phyloP scores from a whole-genome alignment of 2,329 filamentous ascomycete genomes.

The Penicillium concentricum region DNA sequence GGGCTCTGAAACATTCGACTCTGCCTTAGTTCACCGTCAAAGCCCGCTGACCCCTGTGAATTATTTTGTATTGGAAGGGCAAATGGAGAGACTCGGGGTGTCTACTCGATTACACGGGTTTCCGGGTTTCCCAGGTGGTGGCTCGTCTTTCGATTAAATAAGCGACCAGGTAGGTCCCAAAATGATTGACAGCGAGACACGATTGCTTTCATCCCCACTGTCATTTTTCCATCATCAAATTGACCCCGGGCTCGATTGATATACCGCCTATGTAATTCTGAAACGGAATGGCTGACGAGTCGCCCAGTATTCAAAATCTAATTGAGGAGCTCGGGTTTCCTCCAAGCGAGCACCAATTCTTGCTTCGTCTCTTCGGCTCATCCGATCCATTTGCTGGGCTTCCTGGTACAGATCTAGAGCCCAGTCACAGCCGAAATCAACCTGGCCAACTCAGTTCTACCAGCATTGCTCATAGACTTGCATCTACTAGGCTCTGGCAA shows the following conservation, averaged over 20 bases:
- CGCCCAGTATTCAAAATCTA: background rate
- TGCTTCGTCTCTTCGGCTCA: background rate
- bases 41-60: no score
- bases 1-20: background rate
- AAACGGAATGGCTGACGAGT: background rate
- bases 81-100: background rate
- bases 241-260: background rate
- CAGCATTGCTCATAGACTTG: background rate
- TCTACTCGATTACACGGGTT: background rate
- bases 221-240: background rate
- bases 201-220: background rate
- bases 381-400: conserved; percentile 1
- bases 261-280: background rate
- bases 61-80: background rate
- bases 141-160: background rate
- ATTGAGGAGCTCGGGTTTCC: conserved; percentile 1
- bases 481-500: background rate
- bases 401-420: background rate
- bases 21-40: background rate
- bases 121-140: background rate
- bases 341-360: background rate
- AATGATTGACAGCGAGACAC: background rate
- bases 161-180: background rate
- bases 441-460: background rate
- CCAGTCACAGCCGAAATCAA: background rate